These are phyloP conservation scores for Pseudomonodictys pantanalensis DNA, from an alignment of 495 filamentous ascomycete genomes.

Conservation along the genomic window DNA sequence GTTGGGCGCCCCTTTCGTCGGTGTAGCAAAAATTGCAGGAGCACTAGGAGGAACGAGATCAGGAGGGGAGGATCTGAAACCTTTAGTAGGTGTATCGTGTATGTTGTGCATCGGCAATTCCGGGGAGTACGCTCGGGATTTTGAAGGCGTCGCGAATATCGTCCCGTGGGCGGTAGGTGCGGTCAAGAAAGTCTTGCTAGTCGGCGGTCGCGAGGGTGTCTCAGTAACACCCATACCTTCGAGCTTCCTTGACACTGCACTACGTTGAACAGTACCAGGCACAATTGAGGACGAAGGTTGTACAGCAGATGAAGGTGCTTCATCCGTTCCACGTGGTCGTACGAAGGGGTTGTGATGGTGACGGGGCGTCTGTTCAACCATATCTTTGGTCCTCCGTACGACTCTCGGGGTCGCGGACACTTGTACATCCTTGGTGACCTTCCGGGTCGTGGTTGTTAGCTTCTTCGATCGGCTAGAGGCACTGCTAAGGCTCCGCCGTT, in stretches of 20 bases:
- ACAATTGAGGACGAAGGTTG: constrained; percentile 18
- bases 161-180: background rate
- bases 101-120: background rate
- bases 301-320: constrained; percentile 31
- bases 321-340: constrained; percentile 18
- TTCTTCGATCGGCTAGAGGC: constrained; percentile 39
- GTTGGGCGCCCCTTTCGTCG: background rate
- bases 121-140: background rate
- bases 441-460: constrained; percentile 63
- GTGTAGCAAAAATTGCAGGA: constrained; percentile 20
- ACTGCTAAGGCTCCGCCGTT: constrained; percentile 55
- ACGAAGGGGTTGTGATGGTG: constrained; percentile 22
- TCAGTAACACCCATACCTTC: constrained; percentile 11
- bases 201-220: constrained; percentile 23
- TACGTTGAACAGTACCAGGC: constrained; percentile 15
- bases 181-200: background rate
- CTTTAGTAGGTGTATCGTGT: background rate
- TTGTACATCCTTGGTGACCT: constrained; percentile 45
- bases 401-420: constrained; percentile 40
- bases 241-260: constrained; percentile 5
- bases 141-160: constrained; percentile 26
- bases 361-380: constrained; percentile 22
- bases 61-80: background rate
- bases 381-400: constrained; percentile 16
- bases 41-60: background rate